phyloP scores from a whole-genome alignment of 2,329 filamentous ascomycete species.

The Paecilomyces sp. region DNA sequence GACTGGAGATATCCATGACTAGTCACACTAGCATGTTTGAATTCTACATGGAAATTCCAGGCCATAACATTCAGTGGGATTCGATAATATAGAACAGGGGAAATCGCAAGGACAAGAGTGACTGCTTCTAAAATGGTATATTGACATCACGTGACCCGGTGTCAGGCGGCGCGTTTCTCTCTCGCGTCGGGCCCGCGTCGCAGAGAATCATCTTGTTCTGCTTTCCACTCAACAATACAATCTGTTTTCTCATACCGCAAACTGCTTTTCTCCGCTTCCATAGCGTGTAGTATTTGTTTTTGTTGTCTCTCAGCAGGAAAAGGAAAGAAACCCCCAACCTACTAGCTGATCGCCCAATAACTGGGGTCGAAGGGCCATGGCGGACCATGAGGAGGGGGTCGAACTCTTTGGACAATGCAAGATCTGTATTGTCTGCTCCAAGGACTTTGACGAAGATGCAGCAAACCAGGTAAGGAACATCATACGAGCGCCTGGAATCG shows the following conservation, averaged over 20 bases:
- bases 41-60: neutral
- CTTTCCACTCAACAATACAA: neutral
- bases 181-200: conserved; percentile 11
- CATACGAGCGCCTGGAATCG: conserved; percentile 1
- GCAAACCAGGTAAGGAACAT: conserved; percentile 32
- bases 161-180: conserved; percentile 13
- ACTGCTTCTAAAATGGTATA: neutral
- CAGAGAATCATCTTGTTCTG: neutral
- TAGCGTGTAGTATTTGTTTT: neutral
- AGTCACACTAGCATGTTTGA: neutral
- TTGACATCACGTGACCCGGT: conserved; percentile 16
- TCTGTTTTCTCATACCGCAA: neutral
- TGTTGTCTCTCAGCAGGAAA: neutral
- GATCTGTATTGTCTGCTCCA: conserved; percentile 39
- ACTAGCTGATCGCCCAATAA: neutral
- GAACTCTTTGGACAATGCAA: conserved; percentile 40
- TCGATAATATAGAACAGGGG: neutral
- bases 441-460: conserved; percentile 29
- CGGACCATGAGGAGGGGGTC: conserved; percentile 16
- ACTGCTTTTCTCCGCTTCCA: neutral
- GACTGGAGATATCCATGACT: neutral
- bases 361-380: conserved; percentile 15
- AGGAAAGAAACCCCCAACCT: neutral
- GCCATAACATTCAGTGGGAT: neutral
- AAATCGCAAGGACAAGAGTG: neutral